Base-by-base conservation (phyloP, 2,329 filamentous ascomycete species). In the Fusarium sp. region DNA sequence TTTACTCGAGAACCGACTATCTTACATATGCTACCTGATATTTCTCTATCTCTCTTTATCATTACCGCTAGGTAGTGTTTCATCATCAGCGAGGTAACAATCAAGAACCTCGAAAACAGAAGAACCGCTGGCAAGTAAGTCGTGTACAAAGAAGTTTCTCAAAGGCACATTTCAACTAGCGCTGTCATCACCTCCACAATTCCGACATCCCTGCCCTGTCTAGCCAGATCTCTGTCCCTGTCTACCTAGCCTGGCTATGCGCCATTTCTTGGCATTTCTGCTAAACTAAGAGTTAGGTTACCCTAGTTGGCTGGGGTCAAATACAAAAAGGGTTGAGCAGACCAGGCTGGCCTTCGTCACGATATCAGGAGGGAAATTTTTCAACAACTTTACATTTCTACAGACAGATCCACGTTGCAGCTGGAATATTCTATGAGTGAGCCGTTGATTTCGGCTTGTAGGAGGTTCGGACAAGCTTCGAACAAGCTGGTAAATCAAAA, bases 201-300 rank as follows among this genome's bases (percentile, higher is more conserved):
- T 72, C 58, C 31, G 59, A 59, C 30, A 74, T 63, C 71, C 71
- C 57, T 74, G 71, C 71, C 71, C 54, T 74, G 71, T 72, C 71
- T 74, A 74, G 71, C 48, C 71, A 45, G 71, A 74, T 74, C 71
- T 74, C 68, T 68, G 47, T 33, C 53, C 53, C 59, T 65, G 45
- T 62, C 53, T 58, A 65, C 16, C n/a, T n/a, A n/a, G 33, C 53
- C 59, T 65, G 45, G 62, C 53, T 57, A 68, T 74, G 72, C 72
- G 72, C 72, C 72, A 74, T 74, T 74, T 74, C 72, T 74, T 74
- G 72, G 72, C 72, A 64, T 66, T 70, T 68, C 65, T 73, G 31
- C 44, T 31, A 33, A 51, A 31, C 28, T 28, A 47, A 47, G 26
- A 22, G 28, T 48, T 31, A 48, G 45, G 45, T 18, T 30, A 30